Base-by-base conservation (phyloP, 495 filamentous ascomycete species). In the Annulohypoxylon maeteangense region DNA sequence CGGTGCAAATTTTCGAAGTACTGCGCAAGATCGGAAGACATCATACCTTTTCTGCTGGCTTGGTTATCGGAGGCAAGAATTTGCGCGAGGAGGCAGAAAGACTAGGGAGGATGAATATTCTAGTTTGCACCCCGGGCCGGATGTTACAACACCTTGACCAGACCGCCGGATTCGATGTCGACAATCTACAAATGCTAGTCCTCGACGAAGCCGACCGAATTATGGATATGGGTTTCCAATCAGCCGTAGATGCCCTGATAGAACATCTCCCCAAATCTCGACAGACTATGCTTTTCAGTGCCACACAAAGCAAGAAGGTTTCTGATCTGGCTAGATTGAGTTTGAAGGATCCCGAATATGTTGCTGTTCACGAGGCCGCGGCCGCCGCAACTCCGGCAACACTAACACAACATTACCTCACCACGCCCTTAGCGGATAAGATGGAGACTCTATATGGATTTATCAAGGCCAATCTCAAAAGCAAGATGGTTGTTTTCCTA, bases 81-180 rank as follows among this genome's bases (percentile, higher is more conserved):
- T 74, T 97, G 74, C 88, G 90, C 70, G 94, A 98, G 77, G 95
- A 99, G 79, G 89, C 90, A 47, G 92, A 95, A 68, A 86, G 95
- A 36, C 76, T 99, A 60, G 89, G 90, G 11, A 86, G 93, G 65
- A 99, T 99, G 96, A 98, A 98, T 71, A 99, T 99, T 51, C 81
- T 99, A 11, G 94, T 99, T 2, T 97, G 95, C 75, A 99, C 95
- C 2, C 95, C 95, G 0, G 95, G 95, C 8, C 87, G 95, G 6
- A 95, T 99, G 86, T 80, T 98, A 53, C 96, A 99, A 78, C 95
- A 99, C 80, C 82, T 99, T 78, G 94, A 97, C 77, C 94, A 98
- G 81, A 98, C 95, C 0, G 91, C 93, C 5, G 88, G 89, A 32
- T 92, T 99, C 72, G 93, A 96, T 58, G 90, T 95, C 40, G 90